These are phyloP conservation scores for Suillus variegatus DNA, from an alignment of 768 basidiomycete species.

Conservation along the genomic window DNA sequence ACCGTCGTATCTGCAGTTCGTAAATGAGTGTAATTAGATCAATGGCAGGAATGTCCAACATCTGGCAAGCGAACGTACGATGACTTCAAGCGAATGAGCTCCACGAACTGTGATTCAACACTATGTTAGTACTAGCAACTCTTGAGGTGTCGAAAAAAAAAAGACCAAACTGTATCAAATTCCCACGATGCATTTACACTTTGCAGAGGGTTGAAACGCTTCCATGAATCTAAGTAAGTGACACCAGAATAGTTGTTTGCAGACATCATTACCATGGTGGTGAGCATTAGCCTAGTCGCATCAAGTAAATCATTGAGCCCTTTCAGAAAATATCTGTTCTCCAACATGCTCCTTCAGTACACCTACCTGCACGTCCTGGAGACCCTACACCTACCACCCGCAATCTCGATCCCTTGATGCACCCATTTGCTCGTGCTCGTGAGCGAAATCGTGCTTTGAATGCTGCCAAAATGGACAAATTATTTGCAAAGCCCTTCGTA, in stretches of 20 bases:
- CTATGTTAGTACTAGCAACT: too few relatives aligned
- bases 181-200: background rate
- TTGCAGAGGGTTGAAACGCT: background rate
- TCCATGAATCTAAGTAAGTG: background rate
- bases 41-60: background rate
- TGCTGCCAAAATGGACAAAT: conserved; percentile 94
- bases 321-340: conserved; percentile 82
- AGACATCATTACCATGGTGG: conserved; percentile 10
- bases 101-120: background rate
- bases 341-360: conserved; percentile 76
- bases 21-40: background rate
- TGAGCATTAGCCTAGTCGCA: background rate
- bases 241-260: background rate
- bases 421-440: conserved; percentile 90
- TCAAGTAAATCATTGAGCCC: conserved; percentile 7
- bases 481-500: conserved; percentile 98
- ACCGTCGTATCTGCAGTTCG: background rate
- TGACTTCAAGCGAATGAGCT: too few relatives aligned
- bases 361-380: conserved; percentile 74
- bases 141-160: background rate
- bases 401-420: conserved; percentile 93
- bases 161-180: background rate
- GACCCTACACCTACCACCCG: conserved; percentile 87
- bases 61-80: background rate
- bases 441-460: conserved; percentile 94